A percentile compares a stretch with the other conserved stretches of the same genome.
Conservation (phyloP, 2,329 filamentous ascomycete species). For the Phoma sp. region DNA sequence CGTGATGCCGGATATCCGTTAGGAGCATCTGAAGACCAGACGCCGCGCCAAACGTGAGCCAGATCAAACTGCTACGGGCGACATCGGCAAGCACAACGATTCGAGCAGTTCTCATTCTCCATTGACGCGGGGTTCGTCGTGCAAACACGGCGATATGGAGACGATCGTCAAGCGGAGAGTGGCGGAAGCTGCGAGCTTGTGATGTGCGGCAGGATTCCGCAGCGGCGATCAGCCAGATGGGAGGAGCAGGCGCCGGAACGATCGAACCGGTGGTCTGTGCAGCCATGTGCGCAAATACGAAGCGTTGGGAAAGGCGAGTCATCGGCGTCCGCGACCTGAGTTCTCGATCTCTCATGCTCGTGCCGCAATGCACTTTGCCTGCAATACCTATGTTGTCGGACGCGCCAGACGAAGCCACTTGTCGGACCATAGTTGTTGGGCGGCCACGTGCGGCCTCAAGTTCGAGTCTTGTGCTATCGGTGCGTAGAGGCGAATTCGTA, state of each 20-base stretch:
- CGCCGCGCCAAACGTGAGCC: not conserved
- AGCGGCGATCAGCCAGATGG: not conserved
- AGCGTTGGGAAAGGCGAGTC: not conserved
- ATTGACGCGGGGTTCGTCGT: not conserved
- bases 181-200: not conserved
- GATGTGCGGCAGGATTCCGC: slow-evolving; percentile 7
- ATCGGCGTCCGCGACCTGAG: slow-evolving; percentile 3
- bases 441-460: not conserved
- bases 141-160: not conserved
- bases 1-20: slow-evolving; percentile 5
- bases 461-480: too few species aligned
- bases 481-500: too few species aligned
- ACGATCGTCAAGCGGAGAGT: not conserved
- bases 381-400: not conserved
- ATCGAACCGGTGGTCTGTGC: slow-evolving; percentile 12
- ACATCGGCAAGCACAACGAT: not conserved
- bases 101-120: not conserved
- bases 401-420: not conserved
- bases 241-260: slow-evolving; percentile 1
- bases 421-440: not conserved
- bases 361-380: not conserved
- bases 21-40: not conserved
- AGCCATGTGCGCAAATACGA: not conserved
- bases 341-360: slow-evolving; percentile 5
- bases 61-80: not conserved